Percentiles rank a stretch among this genome's conserved stretches.
Conservation (phyloP, 1,139 yeast species). For the Taiozyma sp. region DNA sequence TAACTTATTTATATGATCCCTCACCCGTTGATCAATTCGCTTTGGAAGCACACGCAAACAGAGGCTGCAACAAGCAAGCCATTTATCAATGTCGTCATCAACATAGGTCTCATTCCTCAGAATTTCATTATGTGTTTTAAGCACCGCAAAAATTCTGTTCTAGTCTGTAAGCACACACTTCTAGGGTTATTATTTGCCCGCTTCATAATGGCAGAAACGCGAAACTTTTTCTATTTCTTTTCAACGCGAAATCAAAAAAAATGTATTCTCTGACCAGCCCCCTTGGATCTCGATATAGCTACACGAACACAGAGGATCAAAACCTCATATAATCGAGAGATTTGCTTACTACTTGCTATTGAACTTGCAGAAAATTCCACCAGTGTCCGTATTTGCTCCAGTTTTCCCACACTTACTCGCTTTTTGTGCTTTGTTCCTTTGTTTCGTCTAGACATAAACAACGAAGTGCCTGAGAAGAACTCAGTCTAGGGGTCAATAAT, state of each 20-base stretch:
- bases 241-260: background rate
- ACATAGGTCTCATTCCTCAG: too few relatives aligned
- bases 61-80: too few relatives aligned
- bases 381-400: background rate
- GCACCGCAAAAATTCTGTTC: too few relatives aligned
- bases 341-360: background rate
- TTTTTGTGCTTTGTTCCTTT: background rate
- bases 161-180: background rate
- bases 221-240: background rate
- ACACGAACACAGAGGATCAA: background rate
- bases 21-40: too few relatives aligned
- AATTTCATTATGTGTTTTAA: too few relatives aligned
- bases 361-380: background rate
- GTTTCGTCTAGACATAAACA: background rate
- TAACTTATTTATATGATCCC: too few relatives aligned
- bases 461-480: background rate
- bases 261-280: background rate
- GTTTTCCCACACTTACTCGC: background rate
- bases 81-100: too few relatives aligned
- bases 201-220: background rate
- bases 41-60: too few relatives aligned
- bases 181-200: background rate
- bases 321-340: background rate
- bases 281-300: background rate
- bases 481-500: slow-evolving; percentile 13